Conservation (phyloP, 352 stramenopile genomes). For the Pythium utonaiense region DNA sequence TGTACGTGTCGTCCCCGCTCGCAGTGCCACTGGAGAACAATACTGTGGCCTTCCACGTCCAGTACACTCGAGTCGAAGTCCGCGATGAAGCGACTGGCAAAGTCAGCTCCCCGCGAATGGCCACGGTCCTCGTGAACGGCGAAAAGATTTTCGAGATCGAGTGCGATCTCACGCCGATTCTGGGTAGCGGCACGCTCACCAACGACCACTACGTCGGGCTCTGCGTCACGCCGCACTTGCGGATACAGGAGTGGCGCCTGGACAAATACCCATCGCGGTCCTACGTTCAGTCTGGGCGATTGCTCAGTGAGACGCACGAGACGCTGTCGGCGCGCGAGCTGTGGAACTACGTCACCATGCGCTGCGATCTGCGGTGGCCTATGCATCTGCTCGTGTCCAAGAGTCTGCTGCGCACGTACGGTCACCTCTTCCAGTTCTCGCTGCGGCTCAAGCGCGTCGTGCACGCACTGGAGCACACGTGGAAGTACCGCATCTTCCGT, state of each 20-base stretch:
- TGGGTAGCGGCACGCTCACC: conserved; percentile 23
- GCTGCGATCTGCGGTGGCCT: conserved; percentile 55
- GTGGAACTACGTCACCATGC: conserved; percentile 52
- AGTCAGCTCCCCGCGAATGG: neutral
- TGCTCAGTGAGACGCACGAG: conserved; percentile 36
- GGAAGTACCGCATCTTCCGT: conserved; percentile 41
- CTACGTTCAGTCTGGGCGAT: conserved; percentile 19
- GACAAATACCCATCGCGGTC: conserved; percentile 52
- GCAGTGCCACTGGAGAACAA: conserved; percentile 1
- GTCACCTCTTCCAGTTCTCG: conserved; percentile 75
- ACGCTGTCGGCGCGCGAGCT: conserved; percentile 44
- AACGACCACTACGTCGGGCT: conserved; percentile 58
- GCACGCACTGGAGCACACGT: conserved; percentile 59
- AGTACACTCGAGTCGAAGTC: conserved; percentile 17
- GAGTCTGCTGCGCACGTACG: conserved; percentile 54
- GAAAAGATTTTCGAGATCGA: conserved; percentile 6
- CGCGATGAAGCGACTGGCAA: conserved; percentile 2
- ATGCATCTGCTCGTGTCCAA: conserved; percentile 62
- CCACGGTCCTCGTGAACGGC: conserved; percentile 14
- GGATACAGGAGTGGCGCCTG: conserved; percentile 42
- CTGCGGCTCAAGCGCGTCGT: conserved; percentile 74
- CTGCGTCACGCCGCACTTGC: conserved; percentile 34
- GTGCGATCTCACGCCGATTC: conserved; percentile 8
- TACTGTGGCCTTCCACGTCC: neutral
- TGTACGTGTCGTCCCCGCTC: neutral